These are phyloP conservation scores for Dicorynia guianensis DNA, from an alignment of 306 rosid species.

Conservation along the genomic window DNA sequence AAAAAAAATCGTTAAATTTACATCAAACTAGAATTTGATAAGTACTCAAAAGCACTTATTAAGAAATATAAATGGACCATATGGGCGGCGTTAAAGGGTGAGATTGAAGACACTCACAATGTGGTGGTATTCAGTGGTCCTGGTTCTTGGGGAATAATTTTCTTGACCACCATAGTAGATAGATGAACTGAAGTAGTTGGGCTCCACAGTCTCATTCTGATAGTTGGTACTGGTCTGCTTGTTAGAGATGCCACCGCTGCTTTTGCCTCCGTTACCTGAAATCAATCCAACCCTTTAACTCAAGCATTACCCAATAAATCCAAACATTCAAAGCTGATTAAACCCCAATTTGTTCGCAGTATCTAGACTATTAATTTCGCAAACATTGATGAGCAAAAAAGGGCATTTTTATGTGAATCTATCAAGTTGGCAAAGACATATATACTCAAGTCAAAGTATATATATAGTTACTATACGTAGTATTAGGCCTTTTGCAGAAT, in stretches of 20 bases:
- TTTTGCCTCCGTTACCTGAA: constrained; percentile 56
- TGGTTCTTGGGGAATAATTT: constrained; percentile 73
- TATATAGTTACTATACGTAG: not conserved
- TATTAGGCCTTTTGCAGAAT: too few relatives aligned
- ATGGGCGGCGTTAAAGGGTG: constrained; percentile 42
- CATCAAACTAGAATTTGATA: too few relatives aligned
- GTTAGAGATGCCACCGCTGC: constrained; percentile 49
- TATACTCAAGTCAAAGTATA: constrained; percentile 25
- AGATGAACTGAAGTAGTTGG: constrained; percentile 82
- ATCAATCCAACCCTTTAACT: constrained; percentile 35
- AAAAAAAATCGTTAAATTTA: too few relatives aligned
- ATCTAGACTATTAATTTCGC: constrained; percentile 29
- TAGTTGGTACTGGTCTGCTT: constrained; percentile 47
- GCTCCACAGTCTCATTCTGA: constrained; percentile 69
- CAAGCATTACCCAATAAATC: constrained; percentile 38
- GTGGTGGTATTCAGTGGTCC: constrained; percentile 66
- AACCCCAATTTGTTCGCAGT: constrained; percentile 31
- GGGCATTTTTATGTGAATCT: not conserved
- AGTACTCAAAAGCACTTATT: too few relatives aligned
- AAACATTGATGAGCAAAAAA: too few relatives aligned
- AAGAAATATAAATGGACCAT: not conserved
- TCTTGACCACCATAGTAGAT: constrained; percentile 94
- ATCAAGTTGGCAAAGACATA: not conserved
- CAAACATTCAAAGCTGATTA: constrained; percentile 33
- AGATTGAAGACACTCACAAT: constrained; percentile 56